Percentiles rank a stretch among this genome's conserved stretches.
Conservation (phyloP, 2,329 filamentous ascomycete genomes). For the Madurella mycetomatis region DNA sequence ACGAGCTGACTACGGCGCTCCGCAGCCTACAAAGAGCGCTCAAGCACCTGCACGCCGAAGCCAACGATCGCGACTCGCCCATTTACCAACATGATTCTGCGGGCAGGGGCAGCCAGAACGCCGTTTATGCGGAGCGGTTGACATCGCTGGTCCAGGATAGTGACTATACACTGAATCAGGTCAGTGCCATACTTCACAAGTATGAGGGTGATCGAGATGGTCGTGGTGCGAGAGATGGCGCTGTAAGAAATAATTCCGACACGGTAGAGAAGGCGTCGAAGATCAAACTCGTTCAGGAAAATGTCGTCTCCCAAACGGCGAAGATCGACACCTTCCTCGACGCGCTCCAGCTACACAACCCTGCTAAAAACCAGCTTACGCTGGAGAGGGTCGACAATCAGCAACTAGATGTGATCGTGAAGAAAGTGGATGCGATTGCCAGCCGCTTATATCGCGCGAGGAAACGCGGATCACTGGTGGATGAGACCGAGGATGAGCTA, state of each 20-base stretch:
- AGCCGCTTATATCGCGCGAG: slow-evolving; percentile 44
- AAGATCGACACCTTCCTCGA: slow-evolving; percentile 54
- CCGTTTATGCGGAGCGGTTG: slow-evolving; percentile 47
- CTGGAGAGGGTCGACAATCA: slow-evolving; percentile 34
- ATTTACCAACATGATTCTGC: slow-evolving; percentile 38
- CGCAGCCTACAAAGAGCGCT: slow-evolving; percentile 52
- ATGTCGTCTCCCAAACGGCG: slow-evolving; percentile 49
- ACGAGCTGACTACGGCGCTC: slow-evolving; percentile 46
- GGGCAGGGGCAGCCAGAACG: slow-evolving; percentile 28
- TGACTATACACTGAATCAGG: slow-evolving; percentile 51
- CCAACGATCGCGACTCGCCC: slow-evolving; percentile 52
- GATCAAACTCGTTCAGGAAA: slow-evolving; percentile 41
- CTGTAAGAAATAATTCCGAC: slow-evolving; percentile 18
- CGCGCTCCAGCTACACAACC: slow-evolving; percentile 50
- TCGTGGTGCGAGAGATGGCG: slow-evolving; percentile 19
- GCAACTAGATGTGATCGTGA: slow-evolving; percentile 51
- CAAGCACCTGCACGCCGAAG: slow-evolving; percentile 55
- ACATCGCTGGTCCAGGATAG: slow-evolving; percentile 51
- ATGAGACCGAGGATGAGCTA: slow-evolving; percentile 46
- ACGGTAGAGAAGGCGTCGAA: slow-evolving; percentile 29
- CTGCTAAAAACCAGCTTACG: slow-evolving; percentile 36
- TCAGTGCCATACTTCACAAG: slow-evolving; percentile 49
- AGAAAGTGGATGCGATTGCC: slow-evolving; percentile 57
- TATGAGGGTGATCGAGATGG: slow-evolving; percentile 29
- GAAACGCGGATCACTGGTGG: slow-evolving; percentile 31